A percentile compares a stretch with the other conserved stretches of the same genome.
Conservation (phyloP, 768 basidiomycete species). For the Agrocybe pediades region DNA sequence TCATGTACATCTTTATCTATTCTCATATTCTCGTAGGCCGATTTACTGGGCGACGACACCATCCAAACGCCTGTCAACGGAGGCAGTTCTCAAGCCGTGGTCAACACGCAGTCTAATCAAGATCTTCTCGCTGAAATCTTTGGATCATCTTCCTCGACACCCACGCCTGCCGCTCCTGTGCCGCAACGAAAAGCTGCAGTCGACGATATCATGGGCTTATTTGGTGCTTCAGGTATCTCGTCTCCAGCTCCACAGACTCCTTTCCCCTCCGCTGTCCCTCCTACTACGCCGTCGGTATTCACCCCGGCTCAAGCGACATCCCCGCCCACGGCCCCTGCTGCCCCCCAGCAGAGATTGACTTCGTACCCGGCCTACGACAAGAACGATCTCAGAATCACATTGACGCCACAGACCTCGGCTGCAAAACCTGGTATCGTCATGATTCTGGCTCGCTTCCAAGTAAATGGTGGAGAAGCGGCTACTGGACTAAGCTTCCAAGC, state of each 20-base stretch:
- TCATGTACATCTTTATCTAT: not conserved
- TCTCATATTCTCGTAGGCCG: slow-evolving; percentile 44
- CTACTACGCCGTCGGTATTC: slow-evolving; percentile 20
- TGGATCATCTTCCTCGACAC: slow-evolving; percentile 52
- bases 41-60: slow-evolving; percentile 84
- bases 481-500: slow-evolving; percentile 90
- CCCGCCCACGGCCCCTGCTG: slow-evolving; percentile 32
- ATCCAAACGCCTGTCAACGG: slow-evolving; percentile 39
- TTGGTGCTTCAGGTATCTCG: slow-evolving; percentile 53
- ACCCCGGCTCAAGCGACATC: slow-evolving; percentile 40
- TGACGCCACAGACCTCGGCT: slow-evolving; percentile 84
- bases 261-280: slow-evolving; percentile 15
- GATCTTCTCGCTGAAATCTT: slow-evolving; percentile 94
- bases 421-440: slow-evolving; percentile 87
- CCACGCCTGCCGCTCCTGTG: slow-evolving; percentile 41
- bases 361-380: slow-evolving; percentile 91
- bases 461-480: slow-evolving; percentile 52
- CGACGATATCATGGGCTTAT: slow-evolving; percentile 91
- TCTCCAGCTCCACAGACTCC: slow-evolving; percentile 33
- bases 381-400: slow-evolving; percentile 84
- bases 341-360: slow-evolving; percentile 54
- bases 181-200: slow-evolving; percentile 61
- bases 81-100: slow-evolving; percentile 40
- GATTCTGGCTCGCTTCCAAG: slow-evolving; percentile 87
- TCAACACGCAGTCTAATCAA: slow-evolving; percentile 63